A percentile compares a stretch with the other conserved stretches of the same genome.
Conservation (phyloP, 306 rosid genomes). For the Pterocarpus macrocarpus region DNA sequence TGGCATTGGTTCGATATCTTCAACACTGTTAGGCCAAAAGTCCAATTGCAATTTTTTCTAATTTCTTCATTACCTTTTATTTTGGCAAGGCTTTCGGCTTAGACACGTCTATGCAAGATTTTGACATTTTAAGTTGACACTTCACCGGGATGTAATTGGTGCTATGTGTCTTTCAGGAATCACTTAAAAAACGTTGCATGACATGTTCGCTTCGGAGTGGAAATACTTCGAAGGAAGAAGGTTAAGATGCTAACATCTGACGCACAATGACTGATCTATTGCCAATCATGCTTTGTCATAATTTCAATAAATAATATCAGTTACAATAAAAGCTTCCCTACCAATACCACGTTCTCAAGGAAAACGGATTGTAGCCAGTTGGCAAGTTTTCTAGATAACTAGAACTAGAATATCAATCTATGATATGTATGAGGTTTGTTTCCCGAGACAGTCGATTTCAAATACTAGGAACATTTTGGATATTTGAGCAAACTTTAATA, state of each 20-base stretch:
- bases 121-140: conserved; percentile 1
- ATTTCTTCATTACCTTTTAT: no score
- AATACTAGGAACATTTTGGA: not conserved
- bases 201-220: no score
- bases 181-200: no score
- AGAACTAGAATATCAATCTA: conserved; percentile 56
- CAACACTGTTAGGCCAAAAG: no score
- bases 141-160: not conserved
- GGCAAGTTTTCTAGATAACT: no score
- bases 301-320: no score
- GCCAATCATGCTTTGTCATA: not conserved
- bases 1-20: no score
- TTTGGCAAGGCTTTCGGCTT: no score
- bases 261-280: conserved; percentile 1
- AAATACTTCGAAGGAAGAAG: no score
- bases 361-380: conserved; percentile 4
- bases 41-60: no score
- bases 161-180: no score
- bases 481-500: no score
- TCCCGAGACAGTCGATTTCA: conserved; percentile 42
- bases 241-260: not conserved
- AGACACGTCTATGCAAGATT: not conserved
- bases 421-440: conserved; percentile 52
- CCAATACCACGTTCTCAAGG: conserved; percentile 51
- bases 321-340: not conserved